phyloP scores from a whole-genome alignment of 1,139 yeast species.

The Hyphopichia buzzinii region DNA sequence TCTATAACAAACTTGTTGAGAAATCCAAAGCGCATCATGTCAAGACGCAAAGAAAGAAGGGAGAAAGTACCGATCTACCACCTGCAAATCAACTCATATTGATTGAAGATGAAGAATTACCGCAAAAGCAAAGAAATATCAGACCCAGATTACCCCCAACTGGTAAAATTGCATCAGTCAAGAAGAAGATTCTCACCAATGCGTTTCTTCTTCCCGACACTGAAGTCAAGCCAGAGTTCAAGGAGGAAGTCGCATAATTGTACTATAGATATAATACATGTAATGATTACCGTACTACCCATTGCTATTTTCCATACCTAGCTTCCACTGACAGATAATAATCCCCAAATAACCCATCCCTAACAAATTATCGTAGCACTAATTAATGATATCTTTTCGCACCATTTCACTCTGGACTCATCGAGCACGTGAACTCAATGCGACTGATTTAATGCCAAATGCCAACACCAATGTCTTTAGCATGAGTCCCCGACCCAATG shows the following conservation, averaged over 20 bases:
- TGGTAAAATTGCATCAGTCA: constrained; percentile 75
- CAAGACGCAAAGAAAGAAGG: constrained; percentile 56
- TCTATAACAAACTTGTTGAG: constrained; percentile 50
- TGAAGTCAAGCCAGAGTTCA: constrained; percentile 9
- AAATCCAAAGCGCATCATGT: constrained; percentile 48
- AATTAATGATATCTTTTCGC: too few relatives aligned
- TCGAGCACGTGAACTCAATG: neutral
- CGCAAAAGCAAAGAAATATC: constrained; percentile 74
- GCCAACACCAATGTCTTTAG: too few relatives aligned
- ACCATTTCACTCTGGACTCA: too few relatives aligned
- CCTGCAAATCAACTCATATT: constrained; percentile 42
- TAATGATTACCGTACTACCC: too few relatives aligned
- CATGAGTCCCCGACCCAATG: neutral
- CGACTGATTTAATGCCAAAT: too few relatives aligned
- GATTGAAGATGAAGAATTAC: constrained; percentile 78
- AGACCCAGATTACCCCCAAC: constrained; percentile 91
- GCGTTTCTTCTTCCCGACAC: constrained; percentile 46
- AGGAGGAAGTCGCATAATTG: neutral
- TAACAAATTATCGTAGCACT: too few relatives aligned
- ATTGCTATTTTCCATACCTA: too few relatives aligned
- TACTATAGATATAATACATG: too few relatives aligned
- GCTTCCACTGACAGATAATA: too few relatives aligned
- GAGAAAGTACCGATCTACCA: constrained; percentile 46
- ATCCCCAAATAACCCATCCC: too few relatives aligned
- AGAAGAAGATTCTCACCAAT: constrained; percentile 56